These are phyloP conservation scores for Penicillium sp. DNA, from an alignment of 2,329 filamentous ascomycete species.

Conservation along the genomic window DNA sequence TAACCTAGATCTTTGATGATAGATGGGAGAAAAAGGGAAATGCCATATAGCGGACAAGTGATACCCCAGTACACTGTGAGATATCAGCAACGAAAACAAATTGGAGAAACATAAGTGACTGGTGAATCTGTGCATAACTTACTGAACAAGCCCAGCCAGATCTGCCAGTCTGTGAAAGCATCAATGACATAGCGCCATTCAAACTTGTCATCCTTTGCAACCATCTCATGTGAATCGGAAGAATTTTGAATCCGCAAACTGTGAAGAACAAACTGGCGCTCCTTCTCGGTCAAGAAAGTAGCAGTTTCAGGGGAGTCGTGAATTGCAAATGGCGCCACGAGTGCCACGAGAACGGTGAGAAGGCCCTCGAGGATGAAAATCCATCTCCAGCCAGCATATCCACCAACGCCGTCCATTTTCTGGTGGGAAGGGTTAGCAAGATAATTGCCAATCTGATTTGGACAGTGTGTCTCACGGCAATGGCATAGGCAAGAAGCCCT, in stretches of 20 bases:
- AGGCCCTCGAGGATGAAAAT: conserved; percentile 55
- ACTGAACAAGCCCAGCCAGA: conserved; percentile 43
- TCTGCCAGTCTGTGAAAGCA: conserved; percentile 46
- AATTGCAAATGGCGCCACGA: conserved; percentile 48
- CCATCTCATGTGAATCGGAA: conserved; percentile 27
- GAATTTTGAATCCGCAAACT: conserved; percentile 40
- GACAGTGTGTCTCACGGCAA: conserved; percentile 42
- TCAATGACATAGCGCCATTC: conserved; percentile 42
- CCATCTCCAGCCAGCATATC: conserved; percentile 53
- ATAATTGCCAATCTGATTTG: conserved; percentile 11
- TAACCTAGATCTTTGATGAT: conserved; percentile 48
- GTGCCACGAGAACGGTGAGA: conserved; percentile 46
- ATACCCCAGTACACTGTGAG: conserved; percentile 45
- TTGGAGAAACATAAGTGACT: too few relatives aligned
- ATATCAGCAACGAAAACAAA: neutral
- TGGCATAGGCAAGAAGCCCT: conserved; percentile 54
- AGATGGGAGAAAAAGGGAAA: conserved; percentile 43
- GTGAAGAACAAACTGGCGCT: conserved; percentile 42
- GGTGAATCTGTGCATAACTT: conserved; percentile 11
- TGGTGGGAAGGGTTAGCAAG: conserved; percentile 5
- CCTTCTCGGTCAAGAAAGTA: conserved; percentile 44
- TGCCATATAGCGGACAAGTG: conserved; percentile 45
- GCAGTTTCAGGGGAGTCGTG: conserved; percentile 50
- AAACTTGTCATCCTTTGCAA: conserved; percentile 35
- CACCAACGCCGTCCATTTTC: conserved; percentile 54